Percentiles rank a stretch among this genome's conserved stretches.
Evolutionary conservation across 495 filamentous ascomycete genomes (phyloP).

Genomic region (Neurospora terricola): DNA sequence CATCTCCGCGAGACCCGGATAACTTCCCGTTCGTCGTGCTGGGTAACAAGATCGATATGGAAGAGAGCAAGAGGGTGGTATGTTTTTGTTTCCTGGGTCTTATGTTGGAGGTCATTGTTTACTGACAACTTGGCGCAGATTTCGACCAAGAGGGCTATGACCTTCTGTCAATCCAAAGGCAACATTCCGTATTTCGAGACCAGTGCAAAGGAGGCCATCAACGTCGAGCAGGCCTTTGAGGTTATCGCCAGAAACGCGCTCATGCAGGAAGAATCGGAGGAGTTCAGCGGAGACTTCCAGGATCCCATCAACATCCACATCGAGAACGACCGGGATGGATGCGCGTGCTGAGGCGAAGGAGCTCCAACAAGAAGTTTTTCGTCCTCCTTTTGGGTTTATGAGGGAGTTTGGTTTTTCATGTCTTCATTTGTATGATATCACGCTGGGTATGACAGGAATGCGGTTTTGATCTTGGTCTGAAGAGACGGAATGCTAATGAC

Average conservation of each 20-base stretch:
- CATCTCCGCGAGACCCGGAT: slow-evolving; percentile 90
- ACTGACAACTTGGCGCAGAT: slow-evolving; percentile 43
- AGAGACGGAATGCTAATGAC: slow-evolving; percentile 4
- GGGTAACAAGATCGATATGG: slow-evolving; percentile 98
- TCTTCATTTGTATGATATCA: slow-evolving; percentile 24
- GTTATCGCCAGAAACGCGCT: slow-evolving; percentile 96
- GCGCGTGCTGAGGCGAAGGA: slow-evolving; percentile 56
- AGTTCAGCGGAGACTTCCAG: slow-evolving; percentile 84
- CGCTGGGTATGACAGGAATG: slow-evolving; percentile 13
- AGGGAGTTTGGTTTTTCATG: not conserved
- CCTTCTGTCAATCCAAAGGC: slow-evolving; percentile 95
- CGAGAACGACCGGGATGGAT: slow-evolving; percentile 82
- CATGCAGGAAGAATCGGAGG: slow-evolving; percentile 91
- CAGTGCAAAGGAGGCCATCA: slow-evolving; percentile 95
- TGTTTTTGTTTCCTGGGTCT: slow-evolving; percentile 10
- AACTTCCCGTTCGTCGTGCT: slow-evolving; percentile 97
- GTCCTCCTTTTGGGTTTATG: slow-evolving; percentile 1
- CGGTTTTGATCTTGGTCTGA: slow-evolving; percentile 6
- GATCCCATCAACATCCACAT: slow-evolving; percentile 97
- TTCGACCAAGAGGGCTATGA: slow-evolving; percentile 87
- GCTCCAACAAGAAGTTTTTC: not conserved
- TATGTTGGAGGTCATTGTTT: not conserved
- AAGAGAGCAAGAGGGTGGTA: slow-evolving; percentile 91
- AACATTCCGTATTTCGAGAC: slow-evolving; percentile 98
- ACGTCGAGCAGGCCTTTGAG: slow-evolving; percentile 98